Evolutionary conservation across 2,329 filamentous ascomycete genomes (phyloP).

Genomic region (Paecilomyces formosus): DNA sequence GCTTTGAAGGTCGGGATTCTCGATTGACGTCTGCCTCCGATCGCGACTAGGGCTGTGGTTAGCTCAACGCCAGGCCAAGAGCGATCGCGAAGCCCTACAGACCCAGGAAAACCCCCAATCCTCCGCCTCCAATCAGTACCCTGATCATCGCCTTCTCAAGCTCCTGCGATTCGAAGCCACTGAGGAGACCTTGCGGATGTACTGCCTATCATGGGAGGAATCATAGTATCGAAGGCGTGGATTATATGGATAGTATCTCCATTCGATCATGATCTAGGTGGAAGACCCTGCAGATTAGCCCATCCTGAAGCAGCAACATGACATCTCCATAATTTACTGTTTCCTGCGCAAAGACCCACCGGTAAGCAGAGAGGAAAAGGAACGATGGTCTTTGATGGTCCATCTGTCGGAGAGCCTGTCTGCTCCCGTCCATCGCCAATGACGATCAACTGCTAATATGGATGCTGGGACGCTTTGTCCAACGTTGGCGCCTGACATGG

Average conservation of each 20-base stretch:
- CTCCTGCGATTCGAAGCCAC: neutral
- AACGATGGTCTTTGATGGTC: neutral
- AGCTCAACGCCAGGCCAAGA: conserved; percentile 1
- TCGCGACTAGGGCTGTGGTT: neutral
- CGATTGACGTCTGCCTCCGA: neutral
- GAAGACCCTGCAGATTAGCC: neutral
- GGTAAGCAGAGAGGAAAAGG: neutral
- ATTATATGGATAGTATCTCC: neutral
- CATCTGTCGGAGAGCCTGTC: neutral
- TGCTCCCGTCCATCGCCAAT: neutral
- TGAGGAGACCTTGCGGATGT: neutral
- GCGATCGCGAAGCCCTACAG: neutral
- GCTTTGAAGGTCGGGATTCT: neutral
- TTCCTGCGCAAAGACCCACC: neutral
- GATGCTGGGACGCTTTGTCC: conserved; percentile 2
- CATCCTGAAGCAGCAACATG: neutral
- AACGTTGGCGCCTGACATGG: conserved; percentile 5
- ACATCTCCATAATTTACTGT: neutral
- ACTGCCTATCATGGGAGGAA: neutral
- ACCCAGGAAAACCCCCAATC: neutral
- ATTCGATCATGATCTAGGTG: neutral
- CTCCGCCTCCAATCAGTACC: neutral
- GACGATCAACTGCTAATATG: neutral
- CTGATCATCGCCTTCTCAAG: neutral
- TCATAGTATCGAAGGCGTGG: neutral